Evolutionary conservation across 805 yeast species (phyloP).

Genomic region (Yarrowia keelungensis): DNA sequence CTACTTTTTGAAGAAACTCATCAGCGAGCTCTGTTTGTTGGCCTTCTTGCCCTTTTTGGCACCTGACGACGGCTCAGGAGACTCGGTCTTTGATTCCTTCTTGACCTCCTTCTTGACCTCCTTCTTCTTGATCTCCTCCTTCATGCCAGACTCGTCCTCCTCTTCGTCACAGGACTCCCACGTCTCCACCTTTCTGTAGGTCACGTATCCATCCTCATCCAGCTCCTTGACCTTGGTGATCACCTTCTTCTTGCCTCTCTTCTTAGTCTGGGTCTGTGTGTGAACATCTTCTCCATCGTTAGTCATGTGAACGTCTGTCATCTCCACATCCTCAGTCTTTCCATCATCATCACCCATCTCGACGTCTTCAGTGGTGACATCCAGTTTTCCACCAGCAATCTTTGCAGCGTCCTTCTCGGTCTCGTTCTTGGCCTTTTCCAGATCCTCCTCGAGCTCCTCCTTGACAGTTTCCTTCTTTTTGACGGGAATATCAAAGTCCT

Average conservation of each 20-base stretch:
- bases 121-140: slow-evolving; percentile 18
- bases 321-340: slow-evolving; percentile 11
- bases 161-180: slow-evolving; percentile 36
- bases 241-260: slow-evolving; percentile 26
- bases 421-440: not conserved
- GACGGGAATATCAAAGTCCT: not conserved
- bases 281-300: slow-evolving; percentile 10
- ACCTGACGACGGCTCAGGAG: slow-evolving; percentile 1
- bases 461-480: slow-evolving; percentile 1
- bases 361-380: slow-evolving; percentile 9
- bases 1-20: slow-evolving; percentile 37
- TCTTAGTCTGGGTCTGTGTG: not conserved
- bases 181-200: slow-evolving; percentile 23
- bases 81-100: slow-evolving; percentile 4
- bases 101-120: slow-evolving; percentile 19
- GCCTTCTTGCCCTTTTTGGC: slow-evolving; percentile 27
- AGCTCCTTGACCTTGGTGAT: slow-evolving; percentile 15
- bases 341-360: slow-evolving; percentile 11
- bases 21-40: slow-evolving; percentile 24
- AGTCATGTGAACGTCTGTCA: slow-evolving; percentile 10
- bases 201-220: slow-evolving; percentile 37
- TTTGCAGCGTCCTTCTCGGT: not conserved
- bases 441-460: slow-evolving; percentile 9
- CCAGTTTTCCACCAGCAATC: slow-evolving; percentile 9
- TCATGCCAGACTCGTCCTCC: slow-evolving; percentile 28